Base-by-base conservation (phyloP, 352 stramenopile species). In the Pythium vanterpoolii region DNA sequence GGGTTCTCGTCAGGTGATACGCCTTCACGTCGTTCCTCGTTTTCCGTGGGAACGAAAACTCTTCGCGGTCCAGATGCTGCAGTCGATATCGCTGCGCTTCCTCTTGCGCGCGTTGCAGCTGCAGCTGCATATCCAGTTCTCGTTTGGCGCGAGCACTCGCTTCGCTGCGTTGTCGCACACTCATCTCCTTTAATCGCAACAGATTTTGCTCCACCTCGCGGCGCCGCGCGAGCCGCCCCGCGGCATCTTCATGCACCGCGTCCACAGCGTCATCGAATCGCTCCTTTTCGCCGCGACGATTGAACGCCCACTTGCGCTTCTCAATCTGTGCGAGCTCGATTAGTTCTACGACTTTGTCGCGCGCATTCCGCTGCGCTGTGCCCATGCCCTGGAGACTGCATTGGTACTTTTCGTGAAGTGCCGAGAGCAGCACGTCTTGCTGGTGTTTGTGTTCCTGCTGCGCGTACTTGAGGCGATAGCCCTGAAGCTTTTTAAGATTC, bases 321-420 rank as follows among this genome's bases (percentile, higher is more conserved):
- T 90, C 83, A 2, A 68, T 24, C 6, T 83, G 70, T 0, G 78
- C 82, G 18, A 79, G 54, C 39, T 82, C 69, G 39, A 81, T 57
- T 19, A 90, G 64, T 38, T 90, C 69, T 26, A 73, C 55, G 26
- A 86, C 54, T 60, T 87, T 89, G 36, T 73, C 52, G 1, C 79
- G 68, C 19, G 82, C 83, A 38, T 84, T 74, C 14, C 78, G 77
- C 36, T 92, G 79, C 2, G 78, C 83, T 14, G 72, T 71, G 16
- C 78, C 83, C 60, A 87, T 82, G 40, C 66, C 74, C 62, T 87
- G 74, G 24, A 89, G 61, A 24, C 78, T 86, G n/a, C 50, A 60
- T 59, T 81, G 73, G 60, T 90, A 87, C 42, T 73, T 76, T 40
- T 56, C 27, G 44, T 84, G 65, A 34, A 92, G 47, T 9, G 77